Conservation (phyloP, 805 yeast species). For the Ogataea zsoltii region DNA sequence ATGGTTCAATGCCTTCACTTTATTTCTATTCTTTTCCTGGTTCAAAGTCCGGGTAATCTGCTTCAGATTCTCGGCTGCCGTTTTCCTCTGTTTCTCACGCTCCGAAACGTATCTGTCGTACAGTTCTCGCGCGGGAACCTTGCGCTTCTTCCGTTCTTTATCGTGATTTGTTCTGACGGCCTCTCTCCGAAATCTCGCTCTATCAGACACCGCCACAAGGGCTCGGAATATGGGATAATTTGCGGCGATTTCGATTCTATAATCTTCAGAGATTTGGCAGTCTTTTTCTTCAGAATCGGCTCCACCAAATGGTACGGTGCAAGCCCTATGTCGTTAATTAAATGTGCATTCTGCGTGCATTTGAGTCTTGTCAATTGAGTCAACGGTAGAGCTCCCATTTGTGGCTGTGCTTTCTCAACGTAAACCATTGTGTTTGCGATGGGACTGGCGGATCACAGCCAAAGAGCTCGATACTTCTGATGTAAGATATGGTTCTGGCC, state of each 20-base stretch:
- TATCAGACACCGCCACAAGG: slow-evolving; percentile 46
- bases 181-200: slow-evolving; percentile 50
- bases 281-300: slow-evolving; percentile 47
- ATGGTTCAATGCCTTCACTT: slow-evolving; percentile 37
- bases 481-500: too few relatives aligned
- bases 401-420: slow-evolving; percentile 23
- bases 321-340: slow-evolving; percentile 35
- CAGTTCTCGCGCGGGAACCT: slow-evolving; percentile 39
- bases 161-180: slow-evolving; percentile 30
- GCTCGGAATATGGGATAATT: slow-evolving; percentile 42
- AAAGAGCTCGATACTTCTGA: too few relatives aligned
- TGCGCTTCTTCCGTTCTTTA: slow-evolving; percentile 20
- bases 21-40: slow-evolving; percentile 41
- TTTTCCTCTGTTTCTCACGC: slow-evolving; percentile 43
- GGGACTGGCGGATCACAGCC: neutral
- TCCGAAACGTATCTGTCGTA: slow-evolving; percentile 42
- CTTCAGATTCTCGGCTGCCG: slow-evolving; percentile 46
- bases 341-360: slow-evolving; percentile 33
- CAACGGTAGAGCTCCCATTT: slow-evolving; percentile 26
- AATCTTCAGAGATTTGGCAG: slow-evolving; percentile 41
- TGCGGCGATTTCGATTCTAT: slow-evolving; percentile 47
- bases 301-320: slow-evolving; percentile 47
- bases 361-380: slow-evolving; percentile 29
- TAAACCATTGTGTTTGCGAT: slow-evolving; percentile 16
- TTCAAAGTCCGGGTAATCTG: slow-evolving; percentile 41